Conservation (phyloP, 2,329 filamentous ascomycete species). For the Fusarium sp. region DNA sequence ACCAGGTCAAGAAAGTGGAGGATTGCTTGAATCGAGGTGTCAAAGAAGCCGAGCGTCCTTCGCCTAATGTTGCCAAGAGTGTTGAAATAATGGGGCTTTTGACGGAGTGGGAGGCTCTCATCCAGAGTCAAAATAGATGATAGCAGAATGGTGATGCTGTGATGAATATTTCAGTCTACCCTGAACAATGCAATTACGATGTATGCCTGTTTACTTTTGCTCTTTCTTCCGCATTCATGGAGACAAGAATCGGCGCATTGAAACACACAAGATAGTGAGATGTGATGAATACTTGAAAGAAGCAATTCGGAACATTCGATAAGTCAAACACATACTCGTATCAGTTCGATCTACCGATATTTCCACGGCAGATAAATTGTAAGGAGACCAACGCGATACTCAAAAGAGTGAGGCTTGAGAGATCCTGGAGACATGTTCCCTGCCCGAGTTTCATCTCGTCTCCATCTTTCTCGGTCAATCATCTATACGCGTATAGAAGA, state of each 20-base stretch:
- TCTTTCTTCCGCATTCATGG: neutral
- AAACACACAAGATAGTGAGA: neutral
- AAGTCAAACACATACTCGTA: neutral
- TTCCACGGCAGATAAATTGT: neutral
- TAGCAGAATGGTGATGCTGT: neutral
- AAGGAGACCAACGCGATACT: too few species aligned
- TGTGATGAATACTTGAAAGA: neutral
- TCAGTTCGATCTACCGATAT: neutral
- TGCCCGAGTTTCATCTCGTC: constrained; percentile 1
- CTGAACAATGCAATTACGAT: neutral
- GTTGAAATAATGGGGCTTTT: constrained; percentile 16
- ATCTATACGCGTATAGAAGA: neutral
- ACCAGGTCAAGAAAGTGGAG: constrained; percentile 13
- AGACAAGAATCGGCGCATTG: neutral
- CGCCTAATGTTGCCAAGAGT: constrained; percentile 14
- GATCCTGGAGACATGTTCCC: neutral
- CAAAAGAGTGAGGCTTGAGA: neutral
- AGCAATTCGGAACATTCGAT: neutral
- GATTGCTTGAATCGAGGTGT: neutral
- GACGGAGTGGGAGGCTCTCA: constrained; percentile 13
- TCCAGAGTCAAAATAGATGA: neutral
- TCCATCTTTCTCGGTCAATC: neutral
- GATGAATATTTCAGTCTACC: neutral
- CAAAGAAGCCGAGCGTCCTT: constrained; percentile 1
- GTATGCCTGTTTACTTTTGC: neutral